phyloP scores from a whole-genome alignment of 495 filamentous ascomycete species.

The Lindgomyces ingoldianus region DNA sequence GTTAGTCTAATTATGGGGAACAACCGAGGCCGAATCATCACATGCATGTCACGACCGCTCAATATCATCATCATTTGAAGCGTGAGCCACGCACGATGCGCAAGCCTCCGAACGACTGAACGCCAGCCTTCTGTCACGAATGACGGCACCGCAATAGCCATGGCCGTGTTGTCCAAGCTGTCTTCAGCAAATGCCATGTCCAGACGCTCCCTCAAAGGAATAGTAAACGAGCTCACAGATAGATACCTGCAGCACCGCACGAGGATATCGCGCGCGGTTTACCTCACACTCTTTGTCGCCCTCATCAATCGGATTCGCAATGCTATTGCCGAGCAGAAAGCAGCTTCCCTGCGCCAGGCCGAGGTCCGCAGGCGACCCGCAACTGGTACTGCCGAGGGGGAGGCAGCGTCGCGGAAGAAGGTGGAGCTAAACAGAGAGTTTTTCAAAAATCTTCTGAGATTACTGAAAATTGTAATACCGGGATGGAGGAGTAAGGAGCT shows the following conservation, averaged over 20 bases:
- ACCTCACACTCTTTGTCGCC: conserved; percentile 86
- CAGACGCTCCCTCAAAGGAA: conserved; percentile 70
- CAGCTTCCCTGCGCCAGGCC: conserved; percentile 72
- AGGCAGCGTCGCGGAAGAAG: conserved; percentile 65
- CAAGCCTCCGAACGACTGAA: not conserved
- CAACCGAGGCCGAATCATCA: not conserved
- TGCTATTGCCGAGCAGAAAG: conserved; percentile 90
- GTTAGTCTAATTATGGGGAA: not conserved
- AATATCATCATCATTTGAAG: not conserved
- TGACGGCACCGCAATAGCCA: conserved; percentile 41
- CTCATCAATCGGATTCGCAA: conserved; percentile 86
- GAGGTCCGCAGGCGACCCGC: conserved; percentile 56
- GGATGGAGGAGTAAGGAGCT: conserved; percentile 88
- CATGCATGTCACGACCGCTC: not conserved
- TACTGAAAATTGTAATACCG: conserved; percentile 86
- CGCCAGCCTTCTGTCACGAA: conserved; percentile 1
- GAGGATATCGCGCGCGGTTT: conserved; percentile 85
- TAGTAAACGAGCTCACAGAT: conserved; percentile 70
- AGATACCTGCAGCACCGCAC: conserved; percentile 86
- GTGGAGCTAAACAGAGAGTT: conserved; percentile 95
- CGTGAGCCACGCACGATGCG: not conserved
- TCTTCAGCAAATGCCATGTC: conserved; percentile 52
- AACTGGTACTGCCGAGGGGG: conserved; percentile 53
- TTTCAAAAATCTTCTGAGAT: conserved; percentile 76
- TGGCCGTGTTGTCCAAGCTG: conserved; percentile 84